A percentile compares a stretch with the other conserved stretches of the same genome.
phyloP scores from a whole-genome alignment of 2,329 filamentous ascomycete genomes.

The Lojkania enalia region DNA sequence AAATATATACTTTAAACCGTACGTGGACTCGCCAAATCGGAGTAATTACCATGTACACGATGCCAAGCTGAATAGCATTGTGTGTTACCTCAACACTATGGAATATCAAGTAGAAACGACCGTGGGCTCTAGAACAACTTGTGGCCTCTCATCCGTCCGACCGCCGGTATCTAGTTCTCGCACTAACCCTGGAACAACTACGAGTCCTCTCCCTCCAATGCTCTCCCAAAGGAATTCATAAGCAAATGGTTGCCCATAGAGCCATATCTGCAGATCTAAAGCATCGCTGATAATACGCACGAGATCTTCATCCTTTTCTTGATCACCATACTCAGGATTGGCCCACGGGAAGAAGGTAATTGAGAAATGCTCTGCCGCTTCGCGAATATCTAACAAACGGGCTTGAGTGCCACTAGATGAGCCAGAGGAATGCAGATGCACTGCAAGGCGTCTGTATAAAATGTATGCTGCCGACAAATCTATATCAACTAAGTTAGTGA shows the following conservation, averaged over 20 bases:
- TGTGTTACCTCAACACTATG: no score
- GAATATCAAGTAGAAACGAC: not conserved
- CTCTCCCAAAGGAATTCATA: constrained; percentile 36
- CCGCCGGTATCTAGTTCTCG: constrained; percentile 14
- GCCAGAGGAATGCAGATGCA: constrained; percentile 27
- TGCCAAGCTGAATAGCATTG: no score
- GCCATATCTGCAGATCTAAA: constrained; percentile 33
- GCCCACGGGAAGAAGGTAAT: constrained; percentile 43
- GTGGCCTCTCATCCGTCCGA: constrained; percentile 4
- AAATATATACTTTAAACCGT: no score
- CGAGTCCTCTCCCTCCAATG: constrained; percentile 23
- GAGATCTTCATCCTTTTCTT: constrained; percentile 35
- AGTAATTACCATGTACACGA: no score
- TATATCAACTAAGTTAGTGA: constrained; percentile 7
- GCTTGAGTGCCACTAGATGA: constrained; percentile 4
- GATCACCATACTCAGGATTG: constrained; percentile 29
- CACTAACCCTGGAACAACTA: constrained; percentile 28
- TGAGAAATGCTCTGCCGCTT: constrained; percentile 41
- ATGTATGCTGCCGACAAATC: constrained; percentile 24
- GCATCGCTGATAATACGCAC: constrained; percentile 28
- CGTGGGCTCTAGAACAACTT: constrained; percentile 10
- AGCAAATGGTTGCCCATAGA: constrained; percentile 29
- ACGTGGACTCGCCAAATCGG: no score
- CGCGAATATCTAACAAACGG: constrained; percentile 26
- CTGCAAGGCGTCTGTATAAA: constrained; percentile 32